Percentiles rank a stretch among this genome's conserved stretches.
phyloP scores from a whole-genome alignment of 1,284 basidiomycete species.

The Cutaneotrichosporon mucoides region DNA sequence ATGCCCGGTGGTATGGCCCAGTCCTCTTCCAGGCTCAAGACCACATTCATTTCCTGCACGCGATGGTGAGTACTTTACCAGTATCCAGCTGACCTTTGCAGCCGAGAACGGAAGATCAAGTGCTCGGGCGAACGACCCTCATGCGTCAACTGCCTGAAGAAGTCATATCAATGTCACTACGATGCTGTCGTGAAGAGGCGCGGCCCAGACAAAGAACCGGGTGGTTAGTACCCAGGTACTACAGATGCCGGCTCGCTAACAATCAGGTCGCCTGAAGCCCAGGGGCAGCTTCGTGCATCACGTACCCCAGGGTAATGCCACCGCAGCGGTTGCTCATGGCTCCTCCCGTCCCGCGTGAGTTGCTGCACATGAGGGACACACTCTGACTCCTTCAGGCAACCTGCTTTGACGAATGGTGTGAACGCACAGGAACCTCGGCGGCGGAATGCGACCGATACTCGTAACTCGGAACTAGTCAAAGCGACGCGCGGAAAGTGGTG shows the following conservation, averaged over 20 bases:
- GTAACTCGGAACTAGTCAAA: neutral
- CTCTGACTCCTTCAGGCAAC: too few relatives aligned
- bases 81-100: neutral
- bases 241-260: neutral
- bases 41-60: conserved; percentile 17
- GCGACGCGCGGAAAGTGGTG: conserved; percentile 3
- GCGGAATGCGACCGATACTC: too few relatives aligned
- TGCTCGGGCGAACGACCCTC: conserved; percentile 19
- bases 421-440: too few relatives aligned
- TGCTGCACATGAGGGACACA: too few relatives aligned
- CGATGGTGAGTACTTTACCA: conserved; percentile 2
- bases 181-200: conserved; percentile 16
- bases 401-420: too few relatives aligned
- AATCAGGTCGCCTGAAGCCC: conserved; percentile 13
- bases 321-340: too few relatives aligned
- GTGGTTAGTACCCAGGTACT: conserved; percentile 13
- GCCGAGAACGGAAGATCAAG: conserved; percentile 23
- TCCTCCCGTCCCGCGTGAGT: too few relatives aligned
- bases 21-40: neutral
- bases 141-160: conserved; percentile 20
- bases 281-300: neutral
- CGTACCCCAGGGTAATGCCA: neutral
- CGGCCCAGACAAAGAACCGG: conserved; percentile 26
- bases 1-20: neutral
- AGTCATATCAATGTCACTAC: conserved; percentile 17